These are phyloP conservation scores for Dactylella cylindrospora DNA, from an alignment of 2,329 filamentous ascomycete species.

Conservation along the genomic window DNA sequence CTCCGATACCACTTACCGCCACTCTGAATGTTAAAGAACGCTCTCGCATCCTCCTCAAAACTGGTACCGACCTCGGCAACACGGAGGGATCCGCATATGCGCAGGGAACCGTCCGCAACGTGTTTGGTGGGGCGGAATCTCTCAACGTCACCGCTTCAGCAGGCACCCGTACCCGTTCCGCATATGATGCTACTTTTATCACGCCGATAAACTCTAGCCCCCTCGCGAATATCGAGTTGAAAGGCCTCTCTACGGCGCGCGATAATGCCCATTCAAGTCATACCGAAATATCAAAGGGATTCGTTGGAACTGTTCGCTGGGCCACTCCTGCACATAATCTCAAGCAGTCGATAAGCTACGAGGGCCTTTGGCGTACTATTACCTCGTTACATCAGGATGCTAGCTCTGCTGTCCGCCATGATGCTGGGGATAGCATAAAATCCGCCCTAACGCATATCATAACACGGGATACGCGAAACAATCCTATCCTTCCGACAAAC, in stretches of 20 bases:
- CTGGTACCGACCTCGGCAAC: slow-evolving; percentile 90
- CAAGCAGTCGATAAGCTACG: slow-evolving; percentile 76
- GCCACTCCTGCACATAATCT: slow-evolving; percentile 58
- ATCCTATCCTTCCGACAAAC: slow-evolving; percentile 76
- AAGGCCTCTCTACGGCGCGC: slow-evolving; percentile 72
- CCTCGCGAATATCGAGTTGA: slow-evolving; percentile 74
- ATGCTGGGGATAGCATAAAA: slow-evolving; percentile 90
- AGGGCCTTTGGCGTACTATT: slow-evolving; percentile 81
- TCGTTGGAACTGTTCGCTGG: slow-evolving; percentile 75
- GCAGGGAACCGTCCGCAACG: slow-evolving; percentile 81
- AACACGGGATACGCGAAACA: slow-evolving; percentile 76
- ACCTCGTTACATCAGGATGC: slow-evolving; percentile 75
- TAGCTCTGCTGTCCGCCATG: slow-evolving; percentile 75
- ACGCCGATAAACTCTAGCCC: slow-evolving; percentile 83
- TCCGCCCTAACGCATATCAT: slow-evolving; percentile 81
- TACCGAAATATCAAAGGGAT: slow-evolving; percentile 82
- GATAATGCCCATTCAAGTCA: slow-evolving; percentile 88
- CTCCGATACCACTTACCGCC: slow-evolving; percentile 69
- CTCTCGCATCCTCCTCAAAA: slow-evolving; percentile 82
- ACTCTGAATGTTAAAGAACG: slow-evolving; percentile 77
- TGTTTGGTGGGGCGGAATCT: slow-evolving; percentile 91
- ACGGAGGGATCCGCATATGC: slow-evolving; percentile 91
- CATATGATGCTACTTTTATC: slow-evolving; percentile 83
- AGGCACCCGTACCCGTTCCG: slow-evolving; percentile 85
- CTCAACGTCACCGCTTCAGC: slow-evolving; percentile 76